A percentile compares a stretch with the other conserved stretches of the same genome.
Evolutionary conservation across 2,329 filamentous ascomycete genomes (phyloP).

Genomic region (Hymenoscyphus infarciens): DNA sequence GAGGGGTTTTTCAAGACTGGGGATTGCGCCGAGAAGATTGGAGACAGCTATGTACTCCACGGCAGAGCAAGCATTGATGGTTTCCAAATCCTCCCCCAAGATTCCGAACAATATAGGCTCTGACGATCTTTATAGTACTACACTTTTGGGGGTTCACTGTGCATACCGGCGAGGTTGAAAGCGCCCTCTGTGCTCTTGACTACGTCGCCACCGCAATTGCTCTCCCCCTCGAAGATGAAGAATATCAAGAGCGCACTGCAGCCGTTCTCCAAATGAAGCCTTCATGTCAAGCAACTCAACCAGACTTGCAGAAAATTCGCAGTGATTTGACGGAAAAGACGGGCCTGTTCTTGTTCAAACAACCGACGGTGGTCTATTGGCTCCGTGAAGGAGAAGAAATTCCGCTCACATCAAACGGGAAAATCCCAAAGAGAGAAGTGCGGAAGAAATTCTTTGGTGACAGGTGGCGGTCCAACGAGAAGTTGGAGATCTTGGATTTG

Average conservation of each 20-base stretch:
- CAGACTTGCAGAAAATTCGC: slow-evolving; percentile 17
- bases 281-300: slow-evolving; percentile 11
- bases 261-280: slow-evolving; percentile 21
- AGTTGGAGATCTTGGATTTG: slow-evolving; percentile 21
- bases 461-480: slow-evolving; percentile 15
- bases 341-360: slow-evolving; percentile 20
- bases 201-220: slow-evolving; percentile 20
- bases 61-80: slow-evolving; percentile 25
- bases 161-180: slow-evolving; percentile 23
- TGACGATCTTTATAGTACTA: slow-evolving; percentile 18
- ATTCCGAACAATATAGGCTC: slow-evolving; percentile 4
- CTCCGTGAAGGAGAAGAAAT: slow-evolving; percentile 21
- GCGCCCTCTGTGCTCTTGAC: slow-evolving; percentile 18
- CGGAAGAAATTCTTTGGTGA: slow-evolving; percentile 22
- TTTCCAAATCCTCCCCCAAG: slow-evolving; percentile 10
- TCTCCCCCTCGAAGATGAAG: slow-evolving; percentile 19
- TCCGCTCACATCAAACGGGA: slow-evolving; percentile 22
- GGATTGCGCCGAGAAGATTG: slow-evolving; percentile 23
- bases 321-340: slow-evolving; percentile 19
- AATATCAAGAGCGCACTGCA: slow-evolving; percentile 21
- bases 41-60: slow-evolving; percentile 22
- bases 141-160: slow-evolving; percentile 28
- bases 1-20: slow-evolving; percentile 29
- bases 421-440: slow-evolving; percentile 21
- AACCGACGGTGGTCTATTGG: slow-evolving; percentile 25